phyloP scores from a whole-genome alignment of 257 asterid genomes.

The Solanum paucissectum region DNA sequence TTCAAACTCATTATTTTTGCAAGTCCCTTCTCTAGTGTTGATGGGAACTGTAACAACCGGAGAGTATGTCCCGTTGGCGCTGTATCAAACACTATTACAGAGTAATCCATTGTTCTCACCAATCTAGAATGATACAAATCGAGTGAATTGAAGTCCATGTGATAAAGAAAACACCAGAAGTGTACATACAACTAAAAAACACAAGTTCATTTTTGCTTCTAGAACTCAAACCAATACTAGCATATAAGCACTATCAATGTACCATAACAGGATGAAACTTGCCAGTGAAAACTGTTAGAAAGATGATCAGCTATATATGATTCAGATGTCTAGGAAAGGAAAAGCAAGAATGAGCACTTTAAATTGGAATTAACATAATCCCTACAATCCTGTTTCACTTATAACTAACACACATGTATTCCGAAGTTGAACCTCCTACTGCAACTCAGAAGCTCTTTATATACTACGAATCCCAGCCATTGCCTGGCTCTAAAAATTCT shows the following conservation, averaged over 20 bases:
- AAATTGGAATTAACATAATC: not conserved
- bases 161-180: not conserved
- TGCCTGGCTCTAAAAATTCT: not conserved
- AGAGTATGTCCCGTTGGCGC: constrained; percentile 99
- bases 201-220: not conserved
- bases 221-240: not conserved
- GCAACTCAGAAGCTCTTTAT: no score
- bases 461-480: no score
- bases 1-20: constrained; percentile 82
- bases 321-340: not conserved
- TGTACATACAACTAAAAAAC: not conserved
- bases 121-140: constrained; percentile 34
- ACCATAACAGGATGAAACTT: not conserved
- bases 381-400: not conserved
- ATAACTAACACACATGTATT: not conserved
- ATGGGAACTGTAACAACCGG: constrained; percentile 87
- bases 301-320: not conserved
- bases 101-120: constrained; percentile 93
- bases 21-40: constrained; percentile 89
- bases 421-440: not conserved
- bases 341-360: not conserved
- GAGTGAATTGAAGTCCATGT: not conserved
- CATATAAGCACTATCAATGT: not conserved
- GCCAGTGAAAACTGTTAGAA: not conserved
- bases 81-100: constrained; percentile 90